These are phyloP conservation scores for Keithomyces neogunnii DNA, from an alignment of 2,329 filamentous ascomycete genomes.

Conservation along the genomic window DNA sequence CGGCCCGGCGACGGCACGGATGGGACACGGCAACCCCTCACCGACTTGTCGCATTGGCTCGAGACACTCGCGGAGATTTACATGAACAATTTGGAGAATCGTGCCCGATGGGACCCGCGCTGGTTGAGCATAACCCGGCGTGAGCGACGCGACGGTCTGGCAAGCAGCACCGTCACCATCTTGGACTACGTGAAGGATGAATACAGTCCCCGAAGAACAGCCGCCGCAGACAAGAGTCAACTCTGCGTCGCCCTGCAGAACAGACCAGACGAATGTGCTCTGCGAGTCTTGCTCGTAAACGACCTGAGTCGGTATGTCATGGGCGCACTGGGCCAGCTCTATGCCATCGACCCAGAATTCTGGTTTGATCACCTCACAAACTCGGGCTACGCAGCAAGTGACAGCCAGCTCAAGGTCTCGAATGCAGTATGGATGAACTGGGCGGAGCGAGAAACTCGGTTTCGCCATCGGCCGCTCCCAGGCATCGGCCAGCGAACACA, in stretches of 20 bases:
- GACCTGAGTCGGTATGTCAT: conserved; percentile 22
- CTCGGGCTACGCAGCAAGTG: conserved; percentile 18
- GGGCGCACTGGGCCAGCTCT: conserved; percentile 18
- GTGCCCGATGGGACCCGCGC: conserved; percentile 17
- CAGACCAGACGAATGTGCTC: conserved; percentile 8
- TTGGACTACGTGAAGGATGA: conserved; percentile 15
- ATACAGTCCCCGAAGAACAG: conserved; percentile 2
- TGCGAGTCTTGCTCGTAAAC: conserved; percentile 17
- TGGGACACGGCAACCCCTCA: conserved; percentile 12
- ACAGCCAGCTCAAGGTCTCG: conserved; percentile 19
- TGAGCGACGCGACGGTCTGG: conserved; percentile 14
- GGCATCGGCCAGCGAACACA: conserved; percentile 15
- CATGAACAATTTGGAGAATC: conserved; percentile 20
- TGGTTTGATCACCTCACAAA: conserved; percentile 20
- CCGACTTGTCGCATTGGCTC: conserved; percentile 18
- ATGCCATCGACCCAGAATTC: conserved; percentile 19
- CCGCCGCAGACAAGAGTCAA: conserved; percentile 6
- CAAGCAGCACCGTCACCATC: conserved; percentile 11
- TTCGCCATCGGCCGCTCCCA: conserved; percentile 15
- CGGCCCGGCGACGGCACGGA: not conserved
- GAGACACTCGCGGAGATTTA: conserved; percentile 20
- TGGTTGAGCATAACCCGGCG: conserved; percentile 17
- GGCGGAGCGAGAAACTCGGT: conserved; percentile 16
- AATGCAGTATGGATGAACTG: conserved; percentile 22
- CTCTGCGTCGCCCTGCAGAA: conserved; percentile 11